Conservation (phyloP, 2,329 filamentous ascomycete species). For the Aspergillus calidoustus region DNA sequence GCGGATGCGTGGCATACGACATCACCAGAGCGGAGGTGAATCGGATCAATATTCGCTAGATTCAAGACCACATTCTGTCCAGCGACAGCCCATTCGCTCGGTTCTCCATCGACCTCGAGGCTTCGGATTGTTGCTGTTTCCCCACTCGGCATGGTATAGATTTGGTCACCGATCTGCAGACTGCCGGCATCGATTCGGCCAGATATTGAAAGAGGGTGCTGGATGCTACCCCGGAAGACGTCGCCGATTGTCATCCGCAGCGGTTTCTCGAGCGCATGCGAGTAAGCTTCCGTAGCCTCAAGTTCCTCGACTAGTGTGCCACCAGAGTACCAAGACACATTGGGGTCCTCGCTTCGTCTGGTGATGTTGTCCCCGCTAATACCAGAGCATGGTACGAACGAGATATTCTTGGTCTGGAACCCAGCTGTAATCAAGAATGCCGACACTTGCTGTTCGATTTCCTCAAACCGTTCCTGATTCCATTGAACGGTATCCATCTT, state of each 20-base stretch:
- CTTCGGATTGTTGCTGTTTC: slow-evolving; percentile 82
- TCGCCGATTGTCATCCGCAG: slow-evolving; percentile 87
- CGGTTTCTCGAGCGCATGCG: slow-evolving; percentile 74
- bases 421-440: slow-evolving; percentile 82
- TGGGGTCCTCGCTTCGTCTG: slow-evolving; percentile 52
- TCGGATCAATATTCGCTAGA: slow-evolving; percentile 80
- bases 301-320: slow-evolving; percentile 80
- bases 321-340: slow-evolving; percentile 78
- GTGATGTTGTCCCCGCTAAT: slow-evolving; percentile 84
- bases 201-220: slow-evolving; percentile 81
- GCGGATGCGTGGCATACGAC: slow-evolving; percentile 74
- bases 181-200: slow-evolving; percentile 85
- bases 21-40: slow-evolving; percentile 81
- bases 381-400: slow-evolving; percentile 88
- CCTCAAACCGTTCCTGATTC: slow-evolving; percentile 80
- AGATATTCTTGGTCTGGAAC: slow-evolving; percentile 79
- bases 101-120: slow-evolving; percentile 74
- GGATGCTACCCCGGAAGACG: slow-evolving; percentile 77
- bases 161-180: slow-evolving; percentile 79
- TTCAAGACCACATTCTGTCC: slow-evolving; percentile 88
- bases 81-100: slow-evolving; percentile 86
- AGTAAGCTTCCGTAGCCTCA: slow-evolving; percentile 76
- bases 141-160: slow-evolving; percentile 79
- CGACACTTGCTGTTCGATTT: slow-evolving; percentile 81
- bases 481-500: slow-evolving; percentile 89